phyloP scores from a whole-genome alignment of 768 basidiomycete genomes.

The Pleurotus tuber-regium region DNA sequence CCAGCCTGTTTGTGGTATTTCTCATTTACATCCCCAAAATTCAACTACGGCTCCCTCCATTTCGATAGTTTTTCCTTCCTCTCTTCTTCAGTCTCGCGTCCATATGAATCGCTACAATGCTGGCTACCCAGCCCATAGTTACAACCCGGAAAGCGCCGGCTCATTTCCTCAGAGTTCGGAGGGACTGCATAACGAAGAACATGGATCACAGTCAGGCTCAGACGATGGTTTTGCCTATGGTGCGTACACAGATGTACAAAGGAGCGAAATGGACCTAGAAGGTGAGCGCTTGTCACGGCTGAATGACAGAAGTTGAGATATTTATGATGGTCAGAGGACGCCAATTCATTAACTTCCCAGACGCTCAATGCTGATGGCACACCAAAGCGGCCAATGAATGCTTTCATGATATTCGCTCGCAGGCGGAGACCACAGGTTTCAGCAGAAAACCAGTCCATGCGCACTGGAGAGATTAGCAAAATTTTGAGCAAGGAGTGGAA shows the following conservation, averaged over 20 bases:
- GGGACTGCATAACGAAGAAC: constrained; percentile 31
- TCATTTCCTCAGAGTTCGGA: constrained; percentile 19
- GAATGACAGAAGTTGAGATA: constrained; percentile 10
- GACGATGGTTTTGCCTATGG: constrained; percentile 47
- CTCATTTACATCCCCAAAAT: constrained; percentile 21
- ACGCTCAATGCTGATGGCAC: constrained; percentile 85
- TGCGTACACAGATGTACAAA: constrained; percentile 33
- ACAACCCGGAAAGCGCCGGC: constrained; percentile 24
- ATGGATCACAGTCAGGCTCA: constrained; percentile 53
- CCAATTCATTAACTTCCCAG: constrained; percentile 64
- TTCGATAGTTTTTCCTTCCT: constrained; percentile 14
- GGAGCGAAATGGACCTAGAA: constrained; percentile 42
- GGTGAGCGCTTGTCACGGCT: constrained; percentile 30
- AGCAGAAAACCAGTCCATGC: constrained; percentile 85
- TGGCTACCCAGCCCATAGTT: constrained; percentile 20
- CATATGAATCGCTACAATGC: constrained; percentile 30
- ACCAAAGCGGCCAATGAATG: constrained; percentile 90
- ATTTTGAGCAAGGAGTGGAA: constrained; percentile 87
- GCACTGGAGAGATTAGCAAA: constrained; percentile 89
- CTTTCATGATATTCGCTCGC: constrained; percentile 91
- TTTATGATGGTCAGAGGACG: constrained; percentile 25
- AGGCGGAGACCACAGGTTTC: constrained; percentile 80
- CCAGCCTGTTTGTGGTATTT: no score
- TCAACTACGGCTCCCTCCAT: constrained; percentile 13
- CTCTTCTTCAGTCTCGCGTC: constrained; percentile 2